These are phyloP conservation scores for Lentinula sp. DNA, from an alignment of 768 basidiomycete genomes.

Conservation along the genomic window DNA sequence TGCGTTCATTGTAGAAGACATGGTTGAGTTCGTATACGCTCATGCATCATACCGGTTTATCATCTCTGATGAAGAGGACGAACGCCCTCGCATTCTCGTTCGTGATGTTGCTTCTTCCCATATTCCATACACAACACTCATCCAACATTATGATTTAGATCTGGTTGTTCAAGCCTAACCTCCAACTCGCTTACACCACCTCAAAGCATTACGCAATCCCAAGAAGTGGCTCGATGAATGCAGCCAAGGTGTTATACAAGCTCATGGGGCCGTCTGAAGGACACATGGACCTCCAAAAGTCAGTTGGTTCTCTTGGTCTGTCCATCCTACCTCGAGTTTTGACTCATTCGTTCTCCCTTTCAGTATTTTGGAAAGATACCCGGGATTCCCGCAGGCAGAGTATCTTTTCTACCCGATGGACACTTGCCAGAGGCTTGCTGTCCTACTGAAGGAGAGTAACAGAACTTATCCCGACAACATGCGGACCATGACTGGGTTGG, in stretches of 20 bases:
- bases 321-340: slow-evolving; percentile 2
- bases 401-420: slow-evolving; percentile 77
- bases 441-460: slow-evolving; percentile 72
- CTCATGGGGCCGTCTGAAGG: slow-evolving; percentile 57
- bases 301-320: slow-evolving; percentile 10
- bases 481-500: slow-evolving; percentile 74
- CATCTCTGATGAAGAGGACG: slow-evolving; percentile 81
- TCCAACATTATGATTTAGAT: slow-evolving; percentile 40
- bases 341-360: background rate
- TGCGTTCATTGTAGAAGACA: slow-evolving; percentile 87
- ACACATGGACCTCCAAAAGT: slow-evolving; percentile 50
- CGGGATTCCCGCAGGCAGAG: slow-evolving; percentile 86
- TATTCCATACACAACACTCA: background rate
- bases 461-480: slow-evolving; percentile 67
- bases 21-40: slow-evolving; percentile 86
- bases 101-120: slow-evolving; percentile 19
- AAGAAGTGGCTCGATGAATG: slow-evolving; percentile 54
- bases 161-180: slow-evolving; percentile 92
- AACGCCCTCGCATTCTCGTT: slow-evolving; percentile 73
- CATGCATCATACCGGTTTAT: slow-evolving; percentile 94
- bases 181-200: slow-evolving; percentile 71
- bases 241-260: slow-evolving; percentile 85
- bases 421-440: slow-evolving; percentile 67
- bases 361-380: slow-evolving; percentile 63
- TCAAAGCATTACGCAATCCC: slow-evolving; percentile 50